Evolutionary conservation across 2,329 filamentous ascomycete species (phyloP), one percentile per base, ranked within the genome.

Genomic region (Beauveria australis): DNA sequence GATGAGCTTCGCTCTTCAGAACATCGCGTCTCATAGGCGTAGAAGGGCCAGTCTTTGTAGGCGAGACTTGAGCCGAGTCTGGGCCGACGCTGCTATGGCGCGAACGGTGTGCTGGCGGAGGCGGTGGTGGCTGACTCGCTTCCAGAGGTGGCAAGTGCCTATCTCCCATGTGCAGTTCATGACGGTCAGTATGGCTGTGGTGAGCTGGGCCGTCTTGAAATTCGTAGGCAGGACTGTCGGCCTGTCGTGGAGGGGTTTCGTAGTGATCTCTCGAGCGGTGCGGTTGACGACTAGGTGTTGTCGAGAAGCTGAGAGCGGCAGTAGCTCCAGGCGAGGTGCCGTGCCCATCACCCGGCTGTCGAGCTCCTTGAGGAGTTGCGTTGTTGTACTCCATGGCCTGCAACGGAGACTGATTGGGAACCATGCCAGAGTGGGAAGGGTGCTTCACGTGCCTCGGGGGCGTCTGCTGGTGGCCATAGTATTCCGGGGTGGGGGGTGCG

Each of bases 11-110:
- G 58, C 73, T 82, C 62, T 79, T 77, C 63, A 85, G 68, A 12
- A 85, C 82, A 60, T 85, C 82, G 48, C 84, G 81, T 60, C 82
- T 77, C 81, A 86, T 85, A 2, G 75, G 75, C 74, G 82, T 80
- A 1, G 75, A 74, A 1, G 74, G 74, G 1, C 74, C 73, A 3
- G 73, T 71, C 66, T 80, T 81, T 44, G 73, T 73, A 19, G 74
- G 69, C 2, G 75, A 70, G 3, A 68, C 63, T 28, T 75, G 72
- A 3, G 73, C 66, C 47, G 73, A 64, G 26, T 81, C 80, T 59
- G 76, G 72, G 10, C 75, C 67, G 44, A 73, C 75, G 64, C 74
- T 79, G 61, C 74, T 78, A 63, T 80, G 76, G 62, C 79, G 69
- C 26, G 71, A 73, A 61, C 82, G 72, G 64, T 86, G 83, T 12